phyloP scores from a whole-genome alignment of 164 flowering plant species.

The Akebia trifoliata region DNA sequence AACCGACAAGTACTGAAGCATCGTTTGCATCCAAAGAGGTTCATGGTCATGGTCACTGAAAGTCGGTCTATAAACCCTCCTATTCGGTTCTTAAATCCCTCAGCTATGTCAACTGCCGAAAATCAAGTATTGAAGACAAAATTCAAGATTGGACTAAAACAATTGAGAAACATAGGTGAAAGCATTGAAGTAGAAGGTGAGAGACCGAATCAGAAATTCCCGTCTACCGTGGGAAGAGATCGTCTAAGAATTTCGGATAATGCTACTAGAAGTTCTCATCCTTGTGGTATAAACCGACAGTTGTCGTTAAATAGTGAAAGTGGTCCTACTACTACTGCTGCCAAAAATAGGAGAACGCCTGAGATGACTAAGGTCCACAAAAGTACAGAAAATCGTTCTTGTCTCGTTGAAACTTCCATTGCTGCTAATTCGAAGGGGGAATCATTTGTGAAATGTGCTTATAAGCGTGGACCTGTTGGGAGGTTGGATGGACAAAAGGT shows the following conservation, averaged over 20 bases:
- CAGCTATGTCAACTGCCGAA: too few relatives aligned
- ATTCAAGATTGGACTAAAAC: too few relatives aligned
- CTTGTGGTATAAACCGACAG: constrained; percentile 2
- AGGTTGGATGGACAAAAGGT: constrained; percentile 23
- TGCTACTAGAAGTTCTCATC: constrained; percentile 1
- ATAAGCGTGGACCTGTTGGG: constrained; percentile 35
- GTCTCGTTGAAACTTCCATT: neutral
- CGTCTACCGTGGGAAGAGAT: constrained; percentile 4
- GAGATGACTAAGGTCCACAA: neutral
- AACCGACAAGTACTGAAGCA: too few relatives aligned
- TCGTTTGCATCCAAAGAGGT: too few relatives aligned
- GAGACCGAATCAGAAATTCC: neutral
- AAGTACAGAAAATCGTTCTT: neutral
- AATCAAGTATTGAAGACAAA: too few relatives aligned
- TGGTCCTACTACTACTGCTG: neutral
- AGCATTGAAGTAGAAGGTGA: constrained; percentile 8
- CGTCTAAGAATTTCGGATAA: neutral
- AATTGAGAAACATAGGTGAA: too few relatives aligned
- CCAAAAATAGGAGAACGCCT: neutral
- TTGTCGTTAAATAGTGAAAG: neutral
- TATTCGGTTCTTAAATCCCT: too few relatives aligned
- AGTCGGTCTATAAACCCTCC: too few relatives aligned
- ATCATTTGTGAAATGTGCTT: constrained; percentile 11
- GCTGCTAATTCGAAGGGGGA: neutral
- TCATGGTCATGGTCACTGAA: too few relatives aligned